These are phyloP conservation scores for Cairneyella variabilis DNA, from an alignment of 495 filamentous ascomycete genomes.

Conservation along the genomic window DNA sequence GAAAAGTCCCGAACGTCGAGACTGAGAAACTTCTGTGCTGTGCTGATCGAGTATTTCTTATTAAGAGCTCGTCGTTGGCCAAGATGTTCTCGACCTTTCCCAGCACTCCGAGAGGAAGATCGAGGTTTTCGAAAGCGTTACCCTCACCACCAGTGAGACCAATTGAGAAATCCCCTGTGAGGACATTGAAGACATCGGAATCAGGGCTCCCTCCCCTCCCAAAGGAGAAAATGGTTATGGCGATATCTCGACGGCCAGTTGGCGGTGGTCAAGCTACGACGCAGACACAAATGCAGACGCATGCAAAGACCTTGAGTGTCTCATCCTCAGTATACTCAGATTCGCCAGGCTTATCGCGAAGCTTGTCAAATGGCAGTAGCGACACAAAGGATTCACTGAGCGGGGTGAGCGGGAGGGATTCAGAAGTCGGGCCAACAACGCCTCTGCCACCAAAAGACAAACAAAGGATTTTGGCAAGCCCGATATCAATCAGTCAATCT, in stretches of 20 bases:
- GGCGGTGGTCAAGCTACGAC: conserved; percentile 5
- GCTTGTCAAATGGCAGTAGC: conserved; percentile 21
- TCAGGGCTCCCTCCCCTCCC: conserved; percentile 23
- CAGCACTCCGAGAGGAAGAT: conserved; percentile 19
- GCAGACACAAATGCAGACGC: background rate
- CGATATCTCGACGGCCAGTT: conserved; percentile 24
- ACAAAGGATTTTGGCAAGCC: conserved; percentile 9
- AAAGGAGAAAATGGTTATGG: conserved; percentile 7
- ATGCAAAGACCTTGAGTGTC: conserved; percentile 8
- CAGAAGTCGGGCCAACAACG: conserved; percentile 17
- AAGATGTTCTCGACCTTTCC: conserved; percentile 15
- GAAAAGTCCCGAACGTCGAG: background rate
- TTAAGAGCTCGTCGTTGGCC: background rate
- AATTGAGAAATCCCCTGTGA: conserved; percentile 4
- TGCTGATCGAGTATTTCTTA: background rate
- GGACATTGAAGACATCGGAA: background rate
- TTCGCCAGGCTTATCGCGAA: conserved; percentile 16
- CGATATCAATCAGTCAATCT: conserved; percentile 8
- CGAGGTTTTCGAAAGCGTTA: conserved; percentile 23
- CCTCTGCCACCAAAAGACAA: conserved; percentile 19
- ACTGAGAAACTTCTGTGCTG: too few species aligned
- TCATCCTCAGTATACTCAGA: conserved; percentile 24
- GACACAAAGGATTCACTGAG: conserved; percentile 23
- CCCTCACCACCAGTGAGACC: background rate
- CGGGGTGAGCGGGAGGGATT: conserved; percentile 19